These are phyloP conservation scores for Arabidopsis arenosa DNA, from an alignment of 345 rosid species.

Conservation along the genomic window DNA sequence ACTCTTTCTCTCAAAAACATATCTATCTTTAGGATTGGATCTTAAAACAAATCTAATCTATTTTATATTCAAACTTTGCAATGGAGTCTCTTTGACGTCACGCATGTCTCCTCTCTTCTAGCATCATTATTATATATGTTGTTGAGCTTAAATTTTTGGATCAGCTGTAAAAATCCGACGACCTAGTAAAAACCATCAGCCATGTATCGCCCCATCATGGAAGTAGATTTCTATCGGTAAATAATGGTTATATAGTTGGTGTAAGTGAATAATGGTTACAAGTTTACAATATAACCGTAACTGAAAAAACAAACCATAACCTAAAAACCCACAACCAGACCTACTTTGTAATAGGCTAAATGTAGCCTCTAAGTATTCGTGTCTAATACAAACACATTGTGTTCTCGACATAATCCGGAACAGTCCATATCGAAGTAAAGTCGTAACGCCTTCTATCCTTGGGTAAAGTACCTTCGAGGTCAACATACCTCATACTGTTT, in stretches of 20 bases:
- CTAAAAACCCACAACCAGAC: too few relatives aligned
- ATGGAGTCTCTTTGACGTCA: conserved; percentile 41
- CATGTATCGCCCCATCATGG: too few relatives aligned
- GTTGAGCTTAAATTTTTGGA: background rate
- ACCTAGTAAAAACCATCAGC: too few relatives aligned
- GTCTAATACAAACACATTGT: background rate
- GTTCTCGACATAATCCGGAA: background rate
- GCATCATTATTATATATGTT: conserved; percentile 10
- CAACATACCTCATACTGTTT: background rate
- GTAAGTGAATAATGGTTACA: too few relatives aligned
- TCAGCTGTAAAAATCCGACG: too few relatives aligned
- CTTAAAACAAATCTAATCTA: background rate
- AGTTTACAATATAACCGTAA: too few relatives aligned
- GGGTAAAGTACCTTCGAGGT: background rate
- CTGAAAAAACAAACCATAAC: too few relatives aligned
- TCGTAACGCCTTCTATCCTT: background rate
- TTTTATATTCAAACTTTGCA: background rate
- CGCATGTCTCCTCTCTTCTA: conserved; percentile 39
- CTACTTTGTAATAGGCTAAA: too few relatives aligned
- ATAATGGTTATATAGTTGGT: too few relatives aligned
- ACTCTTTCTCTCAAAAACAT: background rate
- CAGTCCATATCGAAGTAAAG: background rate
- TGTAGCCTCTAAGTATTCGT: too few relatives aligned
- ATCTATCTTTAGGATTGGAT: conserved; percentile 20
- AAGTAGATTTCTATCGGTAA: background rate